Base-by-base conservation (phyloP, 345 rosid genomes). In the Arabidopsis suecica region DNA sequence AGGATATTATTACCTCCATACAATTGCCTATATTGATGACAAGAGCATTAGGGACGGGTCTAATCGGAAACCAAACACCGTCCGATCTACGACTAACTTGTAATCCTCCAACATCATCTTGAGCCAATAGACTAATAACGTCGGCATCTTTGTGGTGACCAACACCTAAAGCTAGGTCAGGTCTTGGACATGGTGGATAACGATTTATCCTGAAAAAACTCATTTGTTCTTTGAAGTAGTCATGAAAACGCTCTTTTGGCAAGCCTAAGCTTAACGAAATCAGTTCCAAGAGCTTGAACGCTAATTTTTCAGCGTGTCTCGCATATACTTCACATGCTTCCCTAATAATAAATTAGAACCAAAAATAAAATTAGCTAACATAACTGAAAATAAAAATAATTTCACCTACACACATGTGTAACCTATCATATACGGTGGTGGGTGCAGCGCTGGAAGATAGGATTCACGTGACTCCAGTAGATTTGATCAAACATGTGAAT, bases 131-230 rank as follows among this genome's bases (percentile, higher is more conserved):
- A 7, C 89, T 92, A 49, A 92, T 71, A 49, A 91, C 92, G 20
- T 89, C 90, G 6, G 83, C 88, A 41, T 92, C 97, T 75, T 88
- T 87, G 81, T 92, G 97, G 44, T 82, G 80, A 2, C 97, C 97
- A 0, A 88, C 91, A 14, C 97, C 97, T 22, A 92, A 88, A 53
- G 94, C 91, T 47, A 92, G 84, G 69, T 86, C 86, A 7, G 97
- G 96, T 18, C 77, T 69, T 59, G 97, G 96, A 54, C 97, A 89
- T 4, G 94, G 86, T 54, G 97, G 97, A 68, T 92, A 92, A 78
- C 86, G 84, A 71, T 92, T 90, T 49, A 88, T 48, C 84, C 97
- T 83, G 13, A 86, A 56, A 59, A 81, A 73, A 65, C 82, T 81
- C 72, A 82, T 86, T 72, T 86, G 88, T 37, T 79, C 73, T 69